phyloP scores from a whole-genome alignment of 352 stramenopile species.

The Phytopythium cucurbitacearum region DNA sequence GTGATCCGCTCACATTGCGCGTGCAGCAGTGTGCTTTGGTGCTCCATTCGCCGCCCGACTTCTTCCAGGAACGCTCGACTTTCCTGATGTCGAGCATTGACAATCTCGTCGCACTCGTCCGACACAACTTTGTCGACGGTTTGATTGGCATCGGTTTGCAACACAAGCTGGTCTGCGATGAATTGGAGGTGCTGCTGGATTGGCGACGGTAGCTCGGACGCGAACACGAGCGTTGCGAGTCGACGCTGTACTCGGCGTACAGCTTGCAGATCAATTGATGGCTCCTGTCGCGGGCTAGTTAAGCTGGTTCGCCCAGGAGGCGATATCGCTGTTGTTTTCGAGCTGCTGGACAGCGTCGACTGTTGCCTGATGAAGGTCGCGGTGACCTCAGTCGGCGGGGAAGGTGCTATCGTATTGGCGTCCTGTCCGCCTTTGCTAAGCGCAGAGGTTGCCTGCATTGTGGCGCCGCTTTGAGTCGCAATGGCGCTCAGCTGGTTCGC shows the following conservation, averaged over 20 bases:
- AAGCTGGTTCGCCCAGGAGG: not conserved
- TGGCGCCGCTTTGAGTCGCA: constrained; percentile 22
- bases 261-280: constrained; percentile 54
- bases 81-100: constrained; percentile 42
- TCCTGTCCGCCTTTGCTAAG: too few species aligned
- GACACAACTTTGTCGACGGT: constrained; percentile 63
- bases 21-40: constrained; percentile 54
- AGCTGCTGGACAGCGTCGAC: not conserved
- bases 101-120: constrained; percentile 43
- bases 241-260: constrained; percentile 80
- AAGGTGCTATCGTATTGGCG: too few species aligned
- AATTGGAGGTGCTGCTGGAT: constrained; percentile 53
- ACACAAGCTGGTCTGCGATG: constrained; percentile 42
- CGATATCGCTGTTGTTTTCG: not conserved
- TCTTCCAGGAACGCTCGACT: constrained; percentile 51
- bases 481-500: constrained; percentile 39
- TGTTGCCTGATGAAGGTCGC: not conserved
- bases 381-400: too few species aligned
- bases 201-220: constrained; percentile 47
- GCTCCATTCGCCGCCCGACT: constrained; percentile 44
- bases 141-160: constrained; percentile 62
- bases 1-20: constrained; percentile 51
- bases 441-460: not conserved
- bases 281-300: too few species aligned
- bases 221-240: constrained; percentile 66